phyloP scores from a whole-genome alignment of 495 filamentous ascomycete genomes.

The Trichoderma parareesei region DNA sequence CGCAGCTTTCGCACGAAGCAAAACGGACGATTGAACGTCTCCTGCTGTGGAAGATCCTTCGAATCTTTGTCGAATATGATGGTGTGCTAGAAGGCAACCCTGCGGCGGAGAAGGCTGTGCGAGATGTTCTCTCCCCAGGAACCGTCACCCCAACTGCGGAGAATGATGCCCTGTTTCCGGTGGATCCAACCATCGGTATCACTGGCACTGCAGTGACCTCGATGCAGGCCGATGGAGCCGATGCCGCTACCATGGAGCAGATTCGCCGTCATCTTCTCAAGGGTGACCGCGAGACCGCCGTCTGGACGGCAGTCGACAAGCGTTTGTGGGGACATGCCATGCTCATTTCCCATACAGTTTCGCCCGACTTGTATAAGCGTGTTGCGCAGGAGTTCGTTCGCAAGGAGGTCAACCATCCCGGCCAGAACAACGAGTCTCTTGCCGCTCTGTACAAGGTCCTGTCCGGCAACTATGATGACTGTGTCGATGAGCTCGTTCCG shows the following conservation, averaged over 20 bases:
- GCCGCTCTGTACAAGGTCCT: conserved; percentile 89
- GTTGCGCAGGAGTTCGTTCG: conserved; percentile 91
- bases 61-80: conserved; percentile 76
- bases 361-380: conserved; percentile 66
- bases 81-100: conserved; percentile 69
- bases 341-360: conserved; percentile 76
- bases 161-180: conserved; percentile 18
- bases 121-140: conserved; percentile 62
- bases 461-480: conserved; percentile 88
- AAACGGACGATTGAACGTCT: conserved; percentile 75
- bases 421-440: conserved; percentile 70
- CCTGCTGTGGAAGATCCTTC: conserved; percentile 80
- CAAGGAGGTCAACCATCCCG: conserved; percentile 75
- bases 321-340: conserved; percentile 95
- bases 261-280: conserved; percentile 63
- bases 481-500: conserved; percentile 93
- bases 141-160: conserved; percentile 20
- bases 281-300: conserved; percentile 83
- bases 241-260: conserved; percentile 56
- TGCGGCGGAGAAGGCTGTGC: conserved; percentile 63
- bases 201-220: conserved; percentile 16
- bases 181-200: background rate
- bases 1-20: conserved; percentile 36
- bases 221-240: conserved; percentile 51
- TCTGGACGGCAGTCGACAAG: conserved; percentile 91